Percentiles rank a stretch among this genome's conserved stretches.
phyloP scores from a whole-genome alignment of 148 eudicot species.

The Vaccinium macrocarpon region DNA sequence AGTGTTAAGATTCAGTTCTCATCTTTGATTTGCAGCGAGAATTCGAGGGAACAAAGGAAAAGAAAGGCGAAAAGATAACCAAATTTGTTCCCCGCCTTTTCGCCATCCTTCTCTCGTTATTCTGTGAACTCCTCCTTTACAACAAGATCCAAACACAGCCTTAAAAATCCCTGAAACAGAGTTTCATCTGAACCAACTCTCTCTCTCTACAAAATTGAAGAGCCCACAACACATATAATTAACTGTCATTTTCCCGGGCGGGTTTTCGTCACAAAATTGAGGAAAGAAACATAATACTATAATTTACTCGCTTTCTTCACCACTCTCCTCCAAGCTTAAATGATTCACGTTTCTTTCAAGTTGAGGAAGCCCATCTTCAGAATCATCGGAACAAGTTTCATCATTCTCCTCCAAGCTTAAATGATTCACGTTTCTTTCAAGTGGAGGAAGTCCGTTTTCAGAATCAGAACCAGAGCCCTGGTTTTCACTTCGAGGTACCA shows the following conservation, averaged over 20 bases:
- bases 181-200: not conserved
- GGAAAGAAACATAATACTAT: not conserved
- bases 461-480: conserved; percentile 54
- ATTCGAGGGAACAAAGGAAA: too few relatives aligned
- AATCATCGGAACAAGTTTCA: conserved; percentile 26
- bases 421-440: conserved; percentile 83
- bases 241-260: not conserved
- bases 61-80: too few relatives aligned
- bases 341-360: conserved; percentile 83
- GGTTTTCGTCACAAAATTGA: not conserved
- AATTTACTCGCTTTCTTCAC: conserved; percentile 50
- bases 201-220: not conserved
- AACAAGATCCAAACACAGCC: too few relatives aligned
- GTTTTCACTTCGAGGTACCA: conserved; percentile 32
- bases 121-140: too few relatives aligned
- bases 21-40: too few relatives aligned
- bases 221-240: not conserved
- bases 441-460: conserved; percentile 91
- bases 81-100: too few relatives aligned
- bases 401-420: conserved; percentile 60
- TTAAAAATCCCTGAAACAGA: not conserved
- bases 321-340: conserved; percentile 59
- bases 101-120: too few relatives aligned
- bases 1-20: too few relatives aligned
- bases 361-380: conserved; percentile 93